phyloP scores from a whole-genome alignment of 225 moss, liverwort and hornwort species.

The Bryum argenteum region DNA sequence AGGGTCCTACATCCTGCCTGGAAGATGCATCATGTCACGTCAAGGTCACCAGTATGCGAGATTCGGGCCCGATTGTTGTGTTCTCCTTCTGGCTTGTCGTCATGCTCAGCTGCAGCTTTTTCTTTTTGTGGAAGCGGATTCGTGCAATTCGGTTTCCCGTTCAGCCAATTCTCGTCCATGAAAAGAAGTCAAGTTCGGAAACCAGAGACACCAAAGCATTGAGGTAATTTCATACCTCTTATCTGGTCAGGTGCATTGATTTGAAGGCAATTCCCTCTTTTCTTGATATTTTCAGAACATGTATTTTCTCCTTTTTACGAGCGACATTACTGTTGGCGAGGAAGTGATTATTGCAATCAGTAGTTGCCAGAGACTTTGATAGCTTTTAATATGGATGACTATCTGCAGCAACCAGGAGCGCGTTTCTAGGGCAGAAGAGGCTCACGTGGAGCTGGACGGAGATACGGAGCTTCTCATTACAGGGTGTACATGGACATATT shows the following conservation, averaged over 20 bases:
- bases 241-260: neutral
- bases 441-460: constrained; percentile 53
- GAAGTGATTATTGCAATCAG: neutral
- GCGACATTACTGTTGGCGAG: neutral
- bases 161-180: constrained; percentile 41
- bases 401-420: constrained; percentile 25
- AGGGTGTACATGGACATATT: constrained; percentile 58
- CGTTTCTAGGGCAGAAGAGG: constrained; percentile 34
- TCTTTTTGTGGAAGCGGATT: constrained; percentile 48
- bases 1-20: constrained; percentile 57
- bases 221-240: constrained; percentile 15
- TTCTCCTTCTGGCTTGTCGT: constrained; percentile 62
- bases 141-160: constrained; percentile 33
- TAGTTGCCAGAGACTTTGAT: constrained; percentile 14
- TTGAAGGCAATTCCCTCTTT: neutral
- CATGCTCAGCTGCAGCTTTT: constrained; percentile 38
- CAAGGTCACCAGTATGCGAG: constrained; percentile 56
- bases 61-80: constrained; percentile 51
- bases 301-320: neutral
- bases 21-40: constrained; percentile 65
- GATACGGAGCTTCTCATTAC: constrained; percentile 56
- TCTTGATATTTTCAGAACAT: constrained; percentile 9
- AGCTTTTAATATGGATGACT: constrained; percentile 6
- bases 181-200: constrained; percentile 4
- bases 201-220: neutral